Percentiles rank a stretch among this genome's conserved stretches.
Conservation (phyloP, 345 rosid species). For the Brassica nigra region DNA sequence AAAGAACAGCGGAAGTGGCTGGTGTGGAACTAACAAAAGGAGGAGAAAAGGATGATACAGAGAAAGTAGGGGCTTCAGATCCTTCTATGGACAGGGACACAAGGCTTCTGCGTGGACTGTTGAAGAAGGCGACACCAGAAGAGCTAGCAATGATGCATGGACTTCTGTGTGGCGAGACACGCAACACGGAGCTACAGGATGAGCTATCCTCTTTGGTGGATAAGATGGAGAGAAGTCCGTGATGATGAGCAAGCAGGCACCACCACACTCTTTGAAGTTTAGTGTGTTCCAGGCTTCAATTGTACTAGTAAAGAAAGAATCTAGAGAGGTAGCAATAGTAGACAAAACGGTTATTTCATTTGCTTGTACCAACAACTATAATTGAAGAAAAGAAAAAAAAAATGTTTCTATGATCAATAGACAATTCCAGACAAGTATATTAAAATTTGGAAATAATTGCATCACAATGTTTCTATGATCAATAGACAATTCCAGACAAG, state of each 20-base stretch:
- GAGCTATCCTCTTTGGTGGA: constrained; percentile 57
- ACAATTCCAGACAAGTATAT: neutral
- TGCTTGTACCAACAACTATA: constrained; percentile 14
- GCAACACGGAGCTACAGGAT: constrained; percentile 46
- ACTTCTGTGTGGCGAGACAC: constrained; percentile 48
- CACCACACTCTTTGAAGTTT: constrained; percentile 8
- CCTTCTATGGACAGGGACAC: constrained; percentile 43
- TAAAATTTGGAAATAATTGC: neutral
- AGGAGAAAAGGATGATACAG: constrained; percentile 31
- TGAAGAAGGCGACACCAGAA: constrained; percentile 56
- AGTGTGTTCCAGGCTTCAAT: constrained; percentile 29
- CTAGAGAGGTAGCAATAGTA: constrained; percentile 13
- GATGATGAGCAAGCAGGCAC: constrained; percentile 5
- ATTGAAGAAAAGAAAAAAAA: neutral
- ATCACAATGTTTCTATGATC: neutral
- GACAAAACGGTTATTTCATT: constrained; percentile 2
- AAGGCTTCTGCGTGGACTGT: constrained; percentile 51
- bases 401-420: neutral
- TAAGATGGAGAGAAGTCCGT: constrained; percentile 53
- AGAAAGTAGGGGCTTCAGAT: constrained; percentile 44
- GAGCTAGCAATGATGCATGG: constrained; percentile 60
- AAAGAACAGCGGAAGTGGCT: constrained; percentile 43
- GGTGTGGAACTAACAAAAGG: constrained; percentile 43
- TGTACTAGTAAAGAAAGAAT: constrained; percentile 24
- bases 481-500: neutral